Evolutionary conservation across 2,329 filamentous ascomycete species (phyloP), one percentile per base, ranked within the genome.

Genomic region (Mycocentrospora acerina): DNA sequence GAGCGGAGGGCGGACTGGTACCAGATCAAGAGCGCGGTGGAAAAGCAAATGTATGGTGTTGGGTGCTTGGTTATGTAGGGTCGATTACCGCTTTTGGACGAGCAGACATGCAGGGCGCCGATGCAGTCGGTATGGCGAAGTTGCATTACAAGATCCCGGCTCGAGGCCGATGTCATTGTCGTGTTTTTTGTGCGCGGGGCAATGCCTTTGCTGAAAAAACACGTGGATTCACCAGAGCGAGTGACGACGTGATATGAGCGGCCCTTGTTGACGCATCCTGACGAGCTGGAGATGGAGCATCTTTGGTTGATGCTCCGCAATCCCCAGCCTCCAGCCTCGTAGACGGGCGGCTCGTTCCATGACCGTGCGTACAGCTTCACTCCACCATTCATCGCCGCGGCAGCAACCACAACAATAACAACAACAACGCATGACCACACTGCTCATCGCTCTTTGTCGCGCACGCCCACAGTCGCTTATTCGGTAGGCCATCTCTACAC

Each of bases 1-100:
- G 90, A 96, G 69, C 76, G 93, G 52, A 76, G 93, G 53, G 90
- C 90, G 33, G 93, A 98, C 71, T 98, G 93, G 93, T 95, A 93
- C 64, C 79, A 85, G 55, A 88, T 98, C 9, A 86, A 86, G 71
- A 82, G 80, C 49, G 82, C 90, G 48, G 93, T 98, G 5, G 93
- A 98, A 74, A 85, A 87, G 69, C 90, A 90, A 46, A 96, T 98
- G 90, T 97, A 96, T 70, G 93, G 93, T 4, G 81, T 95, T 65
- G 91, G 93, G 44, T 98, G 93, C 68, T 66, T 64, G 30, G 62
- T 94, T 29, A 97, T 96, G 90, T 97, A 57, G 65, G 35, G 19
- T 22, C 24, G 25, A 27, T 12, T 12, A 14, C 6, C 12, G 25
- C 13, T 12, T n/a, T n/a, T 5, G 4, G 25, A 19, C 14, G 25